Conservation (phyloP, 768 basidiomycete species). For the Cyclocybe aegerita region DNA sequence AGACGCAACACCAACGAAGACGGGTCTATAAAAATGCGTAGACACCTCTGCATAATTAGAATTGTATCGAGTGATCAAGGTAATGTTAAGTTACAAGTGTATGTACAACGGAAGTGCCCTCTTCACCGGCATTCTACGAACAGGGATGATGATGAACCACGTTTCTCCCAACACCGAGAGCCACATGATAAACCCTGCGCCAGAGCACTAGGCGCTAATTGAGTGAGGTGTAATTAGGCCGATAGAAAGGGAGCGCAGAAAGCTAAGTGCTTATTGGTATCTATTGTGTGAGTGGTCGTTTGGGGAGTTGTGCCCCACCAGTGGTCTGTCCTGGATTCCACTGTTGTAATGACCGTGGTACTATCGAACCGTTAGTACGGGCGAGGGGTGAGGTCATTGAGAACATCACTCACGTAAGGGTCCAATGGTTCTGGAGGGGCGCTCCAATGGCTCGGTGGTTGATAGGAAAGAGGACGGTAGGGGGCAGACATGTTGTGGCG, state of each 20-base stretch:
- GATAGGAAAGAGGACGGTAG: constrained; percentile 52
- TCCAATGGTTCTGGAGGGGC: constrained; percentile 58
- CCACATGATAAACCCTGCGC: too few species aligned
- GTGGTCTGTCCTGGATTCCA: constrained; percentile 29
- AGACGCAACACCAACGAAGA: too few species aligned
- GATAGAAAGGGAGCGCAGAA: constrained; percentile 3
- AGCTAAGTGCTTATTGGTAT: constrained; percentile 34
- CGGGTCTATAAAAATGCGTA: too few species aligned
- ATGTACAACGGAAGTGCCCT: too few species aligned
- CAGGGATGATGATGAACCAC: too few species aligned
- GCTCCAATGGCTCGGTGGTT: constrained; percentile 53
- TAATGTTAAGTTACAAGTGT: too few species aligned
- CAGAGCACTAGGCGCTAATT: not conserved
- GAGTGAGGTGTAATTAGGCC: constrained; percentile 9
- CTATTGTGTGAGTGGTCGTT: constrained; percentile 41
- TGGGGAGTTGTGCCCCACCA: constrained; percentile 36
- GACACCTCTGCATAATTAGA: too few species aligned
- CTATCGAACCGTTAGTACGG: constrained; percentile 9
- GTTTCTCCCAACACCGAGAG: too few species aligned
- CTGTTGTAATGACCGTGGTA: constrained; percentile 19
- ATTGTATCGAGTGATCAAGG: too few species aligned
- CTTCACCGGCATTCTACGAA: too few species aligned
- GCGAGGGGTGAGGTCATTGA: constrained; percentile 6
- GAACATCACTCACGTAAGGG: constrained; percentile 52
- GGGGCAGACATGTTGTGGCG: constrained; percentile 38